Conservation (phyloP, 1,284 basidiomycete genomes). For the Coniferiporia sulphurascens region DNA sequence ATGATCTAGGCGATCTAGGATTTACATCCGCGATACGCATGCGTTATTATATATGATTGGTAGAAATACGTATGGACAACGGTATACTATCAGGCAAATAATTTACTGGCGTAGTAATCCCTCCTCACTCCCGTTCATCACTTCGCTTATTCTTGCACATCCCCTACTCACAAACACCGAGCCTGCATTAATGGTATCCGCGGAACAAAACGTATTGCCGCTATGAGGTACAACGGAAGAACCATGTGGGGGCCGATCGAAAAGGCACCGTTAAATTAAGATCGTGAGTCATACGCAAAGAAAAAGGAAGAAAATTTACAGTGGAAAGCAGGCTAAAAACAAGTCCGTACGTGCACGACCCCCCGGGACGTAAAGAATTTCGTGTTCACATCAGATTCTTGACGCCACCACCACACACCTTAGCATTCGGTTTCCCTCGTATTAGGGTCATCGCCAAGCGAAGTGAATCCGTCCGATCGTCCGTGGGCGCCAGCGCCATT, state of each 20-base stretch:
- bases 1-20: conserved; percentile 22
- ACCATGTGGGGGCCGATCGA: not conserved
- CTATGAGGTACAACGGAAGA: not conserved
- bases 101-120: not conserved
- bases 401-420: not conserved
- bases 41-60: too few relatives aligned
- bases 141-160: not conserved
- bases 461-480: not conserved
- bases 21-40: not conserved
- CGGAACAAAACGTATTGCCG: not conserved
- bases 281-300: not conserved
- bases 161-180: not conserved
- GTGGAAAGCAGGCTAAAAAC: not conserved
- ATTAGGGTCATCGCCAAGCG: not conserved
- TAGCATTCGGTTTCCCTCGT: not conserved
- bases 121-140: not conserved
- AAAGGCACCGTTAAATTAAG: not conserved
- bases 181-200: not conserved
- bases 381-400: not conserved
- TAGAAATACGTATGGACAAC: not conserved
- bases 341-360: not conserved
- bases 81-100: not conserved
- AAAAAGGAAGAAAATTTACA: not conserved
- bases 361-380: not conserved
- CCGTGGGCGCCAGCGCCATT: not conserved